Conservation (phyloP, 768 basidiomycete species). For the Termitomyces sp. region DNA sequence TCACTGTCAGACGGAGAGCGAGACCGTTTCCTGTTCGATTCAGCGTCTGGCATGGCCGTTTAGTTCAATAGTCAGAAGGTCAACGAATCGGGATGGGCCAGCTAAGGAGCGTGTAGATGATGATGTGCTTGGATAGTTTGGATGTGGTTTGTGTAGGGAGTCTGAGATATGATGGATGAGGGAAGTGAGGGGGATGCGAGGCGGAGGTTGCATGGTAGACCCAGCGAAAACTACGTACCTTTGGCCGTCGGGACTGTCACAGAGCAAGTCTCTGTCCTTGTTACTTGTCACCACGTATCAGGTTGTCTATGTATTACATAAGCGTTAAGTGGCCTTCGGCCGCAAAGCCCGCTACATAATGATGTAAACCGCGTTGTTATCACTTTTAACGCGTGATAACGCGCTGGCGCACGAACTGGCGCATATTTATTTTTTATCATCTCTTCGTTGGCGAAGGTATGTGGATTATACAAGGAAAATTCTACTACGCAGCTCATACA, state of each 20-base stretch:
- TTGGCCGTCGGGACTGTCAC: background rate
- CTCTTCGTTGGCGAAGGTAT: too few species aligned
- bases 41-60: slow-evolving; percentile 83
- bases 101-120: slow-evolving; percentile 33
- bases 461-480: too few species aligned
- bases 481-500: too few species aligned
- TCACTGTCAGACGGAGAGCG: slow-evolving; percentile 82
- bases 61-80: slow-evolving; percentile 36
- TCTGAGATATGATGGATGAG: slow-evolving; percentile 46
- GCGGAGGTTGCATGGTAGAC: slow-evolving; percentile 35
- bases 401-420: too few species aligned
- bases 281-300: background rate
- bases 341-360: too few species aligned
- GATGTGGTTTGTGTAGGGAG: slow-evolving; percentile 26
- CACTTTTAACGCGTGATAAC: too few species aligned
- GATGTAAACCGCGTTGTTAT: too few species aligned
- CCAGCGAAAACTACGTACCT: slow-evolving; percentile 21
- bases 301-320: background rate
- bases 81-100: slow-evolving; percentile 29
- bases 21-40: slow-evolving; percentile 79
- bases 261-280: background rate
- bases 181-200: slow-evolving; percentile 58
- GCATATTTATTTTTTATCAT: too few species aligned
- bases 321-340: background rate
- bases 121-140: slow-evolving; percentile 36